These are phyloP conservation scores for Volutella citrinella DNA, from an alignment of 2,329 filamentous ascomycete genomes.

Conservation along the genomic window DNA sequence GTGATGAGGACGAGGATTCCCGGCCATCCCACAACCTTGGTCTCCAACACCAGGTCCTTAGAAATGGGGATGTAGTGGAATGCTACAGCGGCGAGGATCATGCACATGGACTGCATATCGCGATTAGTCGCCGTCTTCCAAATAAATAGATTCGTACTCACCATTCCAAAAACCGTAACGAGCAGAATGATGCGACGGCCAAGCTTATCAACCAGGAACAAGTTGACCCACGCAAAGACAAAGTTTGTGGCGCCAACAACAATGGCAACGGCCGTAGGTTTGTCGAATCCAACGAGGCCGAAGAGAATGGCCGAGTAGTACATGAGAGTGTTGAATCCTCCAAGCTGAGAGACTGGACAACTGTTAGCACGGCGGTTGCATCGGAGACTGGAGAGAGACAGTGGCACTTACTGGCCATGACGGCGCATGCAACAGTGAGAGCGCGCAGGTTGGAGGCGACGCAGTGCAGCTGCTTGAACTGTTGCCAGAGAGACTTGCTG, in stretches of 20 bases:
- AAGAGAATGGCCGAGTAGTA: slow-evolving; percentile 49
- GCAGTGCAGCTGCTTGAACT: slow-evolving; percentile 42
- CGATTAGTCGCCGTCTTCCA: background rate
- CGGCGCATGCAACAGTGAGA: slow-evolving; percentile 40
- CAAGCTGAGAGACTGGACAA: slow-evolving; percentile 38
- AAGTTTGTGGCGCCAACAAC: slow-evolving; percentile 43
- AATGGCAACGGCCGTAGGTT: slow-evolving; percentile 43
- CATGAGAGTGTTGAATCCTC: slow-evolving; percentile 47
- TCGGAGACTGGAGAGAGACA: background rate
- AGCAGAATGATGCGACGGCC: slow-evolving; percentile 42
- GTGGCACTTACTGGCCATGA: slow-evolving; percentile 38
- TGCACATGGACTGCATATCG: slow-evolving; percentile 32
- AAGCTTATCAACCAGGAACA: slow-evolving; percentile 40
- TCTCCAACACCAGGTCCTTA: slow-evolving; percentile 33
- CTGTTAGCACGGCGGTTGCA: too few species aligned
- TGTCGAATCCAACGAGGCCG: slow-evolving; percentile 43
- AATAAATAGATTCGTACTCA: background rate
- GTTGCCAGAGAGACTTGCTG: slow-evolving; percentile 35
- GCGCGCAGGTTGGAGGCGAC: slow-evolving; percentile 40
- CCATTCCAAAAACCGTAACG: slow-evolving; percentile 30
- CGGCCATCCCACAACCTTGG: slow-evolving; percentile 22
- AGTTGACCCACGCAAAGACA: slow-evolving; percentile 43
- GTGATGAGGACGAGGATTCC: slow-evolving; percentile 29
- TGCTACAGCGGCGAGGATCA: slow-evolving; percentile 37
- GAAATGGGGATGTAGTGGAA: slow-evolving; percentile 44